A percentile compares a stretch with the other conserved stretches of the same genome.
phyloP scores from a whole-genome alignment of 163 green algal genomes.

The Chlamydomonas reinhardtii region DNA sequence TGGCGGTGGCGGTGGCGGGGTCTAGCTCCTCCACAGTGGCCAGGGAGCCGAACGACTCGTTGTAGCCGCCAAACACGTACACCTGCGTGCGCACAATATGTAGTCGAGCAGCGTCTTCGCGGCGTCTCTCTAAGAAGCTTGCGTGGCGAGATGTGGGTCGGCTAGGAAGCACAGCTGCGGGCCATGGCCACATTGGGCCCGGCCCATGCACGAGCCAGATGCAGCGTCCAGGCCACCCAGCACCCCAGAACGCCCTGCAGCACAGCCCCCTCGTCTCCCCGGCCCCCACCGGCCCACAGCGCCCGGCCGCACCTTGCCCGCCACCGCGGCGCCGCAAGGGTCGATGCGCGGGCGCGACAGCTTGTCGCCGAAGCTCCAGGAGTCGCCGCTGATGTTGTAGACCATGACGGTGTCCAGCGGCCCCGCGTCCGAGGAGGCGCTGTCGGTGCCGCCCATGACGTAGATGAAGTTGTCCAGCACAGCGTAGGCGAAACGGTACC shows the following conservation, averaged over 20 bases:
- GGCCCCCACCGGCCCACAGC: too few relatives aligned
- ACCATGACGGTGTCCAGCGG: constrained; percentile 37
- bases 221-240: too few relatives aligned
- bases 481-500: constrained; percentile 53
- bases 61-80: constrained; percentile 62
- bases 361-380: constrained; percentile 22
- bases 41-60: constrained; percentile 43
- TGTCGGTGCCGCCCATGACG: constrained; percentile 52
- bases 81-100: background rate
- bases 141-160: background rate
- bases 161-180: background rate
- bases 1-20: background rate
- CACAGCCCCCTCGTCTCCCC: too few relatives aligned
- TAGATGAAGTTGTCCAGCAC: constrained; percentile 52
- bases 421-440: background rate
- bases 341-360: constrained; percentile 43
- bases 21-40: constrained; percentile 45
- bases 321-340: constrained; percentile 51
- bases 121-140: too few relatives aligned
- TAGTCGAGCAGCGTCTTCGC: too few relatives aligned
- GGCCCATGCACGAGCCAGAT: too few relatives aligned
- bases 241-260: too few relatives aligned
- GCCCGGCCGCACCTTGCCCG: constrained; percentile 31
- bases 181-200: too few relatives aligned
- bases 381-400: constrained; percentile 44